Base-by-base conservation (phyloP, 192 early-diverging fungal species). In the Backusella sp. region DNA sequence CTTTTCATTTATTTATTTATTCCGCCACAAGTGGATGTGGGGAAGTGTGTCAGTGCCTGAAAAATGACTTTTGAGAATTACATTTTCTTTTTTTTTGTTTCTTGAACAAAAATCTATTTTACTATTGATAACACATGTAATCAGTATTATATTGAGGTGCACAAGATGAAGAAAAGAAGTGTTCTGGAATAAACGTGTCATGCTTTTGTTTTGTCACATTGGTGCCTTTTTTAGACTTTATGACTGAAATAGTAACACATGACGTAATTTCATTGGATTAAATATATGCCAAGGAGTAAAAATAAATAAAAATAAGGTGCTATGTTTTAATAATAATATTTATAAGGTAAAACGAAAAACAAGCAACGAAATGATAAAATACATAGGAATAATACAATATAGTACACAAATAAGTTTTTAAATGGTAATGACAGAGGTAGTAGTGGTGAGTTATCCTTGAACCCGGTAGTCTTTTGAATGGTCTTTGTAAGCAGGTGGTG, bases 361-460 rank as follows among this genome's bases (percentile, higher is more conserved):
- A 1, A 56, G 7, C 17, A 21, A 59, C 23, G 12, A 6, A n/a
- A 44, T 49, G 46, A 49, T 49, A 62, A 28, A 28, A 62, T 62
- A 62, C 23, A 62, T 62, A 23, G 21, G 23, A 62, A 62, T 62
- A n/a, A 62, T 62, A 62, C 56, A 62, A 62, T 62, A 62, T 62
- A 62, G n/a, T 62, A 62, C 56, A 62, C 26, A 62, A 26, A 28
- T 28, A 28, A 28, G 21, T 28, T 62, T 19, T 12, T 62, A 62
- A 62, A 62, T 62, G 28, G 12, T 4, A 26, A 23, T 62, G n/a
- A 62, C 19, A 21, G 9, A 62, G 2, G 12, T 28, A 26, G 28
- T 12, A 62, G 3, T 14, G 23, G 12, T 11, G 11, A 12, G 28
- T 62, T 62, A 62, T 62, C 23, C 21, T 62, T 62, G 56, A 12